Conservation (phyloP, 345 rosid genomes). For the Linum lewisii region DNA sequence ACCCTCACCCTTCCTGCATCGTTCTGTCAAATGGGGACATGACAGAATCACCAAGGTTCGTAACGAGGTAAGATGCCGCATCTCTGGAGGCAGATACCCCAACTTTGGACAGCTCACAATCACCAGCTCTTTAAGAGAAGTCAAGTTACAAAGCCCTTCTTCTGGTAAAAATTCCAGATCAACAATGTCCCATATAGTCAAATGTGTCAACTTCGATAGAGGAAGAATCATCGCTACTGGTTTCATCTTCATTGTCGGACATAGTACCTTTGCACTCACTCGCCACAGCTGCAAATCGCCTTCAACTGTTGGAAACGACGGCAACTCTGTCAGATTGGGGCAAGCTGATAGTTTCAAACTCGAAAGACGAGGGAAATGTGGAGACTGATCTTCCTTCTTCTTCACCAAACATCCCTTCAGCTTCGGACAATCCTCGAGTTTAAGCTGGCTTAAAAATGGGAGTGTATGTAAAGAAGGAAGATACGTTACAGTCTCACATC, state of each 20-base stretch:
- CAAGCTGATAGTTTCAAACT: accelerated
- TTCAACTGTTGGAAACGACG: conserved; percentile 5
- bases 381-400: neutral
- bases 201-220: neutral
- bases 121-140: neutral
- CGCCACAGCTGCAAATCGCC: neutral
- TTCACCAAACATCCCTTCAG: neutral
- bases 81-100: neutral
- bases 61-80: conserved; percentile 6
- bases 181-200: neutral
- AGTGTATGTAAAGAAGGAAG: neutral
- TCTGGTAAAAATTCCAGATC: neutral
- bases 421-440: neutral
- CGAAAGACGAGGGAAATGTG: neutral
- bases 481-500: neutral
- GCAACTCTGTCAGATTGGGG: conserved; percentile 6
- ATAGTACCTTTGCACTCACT: neutral
- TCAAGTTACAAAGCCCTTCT: conserved; percentile 5
- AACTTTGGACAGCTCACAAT: conserved; percentile 1
- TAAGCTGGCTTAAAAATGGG: neutral
- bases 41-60: neutral
- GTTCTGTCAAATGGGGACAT: conserved; percentile 7
- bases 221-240: neutral
- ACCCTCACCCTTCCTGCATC: neutral
- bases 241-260: neutral